Base-by-base conservation (phyloP, 1,284 basidiomycete species). In the Ganoderma sinense region DNA sequence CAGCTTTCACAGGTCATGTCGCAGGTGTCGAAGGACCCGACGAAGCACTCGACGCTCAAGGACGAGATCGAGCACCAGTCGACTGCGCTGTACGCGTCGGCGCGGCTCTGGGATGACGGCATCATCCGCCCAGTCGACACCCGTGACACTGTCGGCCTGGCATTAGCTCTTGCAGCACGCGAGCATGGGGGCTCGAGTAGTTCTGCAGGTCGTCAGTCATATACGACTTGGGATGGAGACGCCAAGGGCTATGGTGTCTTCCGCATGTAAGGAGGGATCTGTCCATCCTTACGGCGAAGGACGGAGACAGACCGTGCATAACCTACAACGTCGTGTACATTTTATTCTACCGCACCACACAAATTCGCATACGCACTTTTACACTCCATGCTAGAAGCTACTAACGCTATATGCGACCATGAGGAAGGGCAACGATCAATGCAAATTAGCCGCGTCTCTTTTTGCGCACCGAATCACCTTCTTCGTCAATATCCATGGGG, bases 1-100 rank as follows among this genome's bases (percentile, higher is more conserved):
- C 97, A 98, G 79, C 88, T 98, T 29, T 94, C 94, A 13, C 91
- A 94, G 78, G 97, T 98, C 64, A 98, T 98, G 97, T 85, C 92
- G 36, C 90, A 90, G 1, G 96, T 98, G 18, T 96, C 94, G 39
- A 93, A 89, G 78, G 94, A 96, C 75, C 92, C 93, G 13, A 82
- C 86, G 1, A 93, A 94, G 75, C 94, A 95, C 75, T 82, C 87
- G 13, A 87, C 88, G 6, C 84, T 98, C 59, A 91, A 92, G 79
- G 84, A 87, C 20, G 91, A 94, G 77, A 97, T 98, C 64, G 97
- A 98, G 80, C 83, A 87, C 53, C 95, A 98, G 80, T 95, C 94
- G 23, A 92, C 91, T 7, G 93, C 96, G 4, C 80, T 94, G 36
- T 98, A 97, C 82, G 95, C 95, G 3, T 94, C 92, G 1, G 95